Base-by-base conservation (phyloP, 1,284 basidiomycete species). In the Tylopilus sp. region DNA sequence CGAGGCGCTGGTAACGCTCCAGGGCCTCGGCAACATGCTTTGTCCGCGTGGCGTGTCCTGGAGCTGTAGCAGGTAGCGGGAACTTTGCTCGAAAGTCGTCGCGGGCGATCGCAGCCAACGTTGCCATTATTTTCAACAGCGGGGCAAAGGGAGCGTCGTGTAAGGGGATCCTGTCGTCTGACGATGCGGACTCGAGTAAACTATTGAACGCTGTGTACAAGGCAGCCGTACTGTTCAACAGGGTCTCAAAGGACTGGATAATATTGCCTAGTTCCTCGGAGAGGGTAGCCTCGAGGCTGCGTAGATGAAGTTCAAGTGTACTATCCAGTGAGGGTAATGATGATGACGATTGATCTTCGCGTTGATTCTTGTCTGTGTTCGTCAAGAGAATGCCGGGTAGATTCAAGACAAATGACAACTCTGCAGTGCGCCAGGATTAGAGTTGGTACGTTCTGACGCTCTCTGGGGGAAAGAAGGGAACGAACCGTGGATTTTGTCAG, bases 51-150 rank as follows among this genome's bases (percentile, higher is more conserved):
- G 38, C 33, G 29, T 59, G 57, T 14, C 57, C 57, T 2, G 33
- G 57, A 7, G 54, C 51, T 1, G 29, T 46, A n/a, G 40, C 37
- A 21, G 57, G 54, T 4, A 48, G n/a, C 6, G 54, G 49, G 29
- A 59, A 50, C 9, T 4, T 38, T 12, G 37, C 10, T 26, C 12
- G 15, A 26, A 52, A 30, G 39, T 61, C 48, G 8, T 59, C 50
- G 7, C 30, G 37, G 7, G 29, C 30, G 9, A 17, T 44, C 4
- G 31, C 37, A 21, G 51, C 9, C 3, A 51, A 33, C 18, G 20
- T 48, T 34, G 35, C 50, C 1, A 43, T 4, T 7, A 24, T 38
- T 37, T 52, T 37, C 17, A 50, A 8, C 14, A 49, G 18, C 3
- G 46, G 28, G 26, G 18, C 17, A 14, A 46, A 29, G 3, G 38